Base-by-base conservation (phyloP, 495 filamentous ascomycete species). In the Astrothelium subdiscretum region DNA sequence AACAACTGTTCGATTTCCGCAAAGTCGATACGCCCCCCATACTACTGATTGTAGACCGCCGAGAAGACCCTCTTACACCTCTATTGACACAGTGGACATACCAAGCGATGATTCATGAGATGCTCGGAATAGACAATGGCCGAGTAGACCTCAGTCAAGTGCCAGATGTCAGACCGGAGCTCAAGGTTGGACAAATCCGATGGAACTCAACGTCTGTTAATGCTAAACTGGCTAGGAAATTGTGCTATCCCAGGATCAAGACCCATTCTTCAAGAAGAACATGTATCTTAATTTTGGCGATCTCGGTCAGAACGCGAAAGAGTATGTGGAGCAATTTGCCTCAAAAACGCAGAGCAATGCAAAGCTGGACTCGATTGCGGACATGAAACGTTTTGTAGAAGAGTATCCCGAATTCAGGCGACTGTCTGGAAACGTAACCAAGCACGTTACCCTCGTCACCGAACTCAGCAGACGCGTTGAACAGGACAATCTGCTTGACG, bases 251-350 rank as follows among this genome's bases (percentile, higher is more conserved):
- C 95, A 95, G 74, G 95, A 97, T 65, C 95, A 97, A 72, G 94
- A 98, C 70, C 95, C 94, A 0, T 98, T 98, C 77, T 98, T 97
- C 77, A 96, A 97, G 76, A 97, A 96, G 77, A 98, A 98, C 72
- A 97, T 98, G 95, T 98, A 91, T 69, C 85, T 96, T 68, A 98
- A 98, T 69, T 98, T 97, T 72, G 94, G 94, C 44, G 94, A 98
- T 66, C 81, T 98, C 22, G 94, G 94, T 24, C 89, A 94, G 59
- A 97, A 96, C 70, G 97, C 97, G 72, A 97, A 97, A 72, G 92
- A 97, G 63, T 97, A 97, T 72, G 94, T 98, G 63, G 90, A 95
- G 72, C 94, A 97, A 65, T 97, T 96, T 71, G 94, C 97, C 68
- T 89, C 86, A 31, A 96, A 96, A 72, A 95, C 91, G 12, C 88